Evolutionary conservation across 768 basidiomycete genomes (phyloP).

Genomic region (Amanita pseudoporphyria): DNA sequence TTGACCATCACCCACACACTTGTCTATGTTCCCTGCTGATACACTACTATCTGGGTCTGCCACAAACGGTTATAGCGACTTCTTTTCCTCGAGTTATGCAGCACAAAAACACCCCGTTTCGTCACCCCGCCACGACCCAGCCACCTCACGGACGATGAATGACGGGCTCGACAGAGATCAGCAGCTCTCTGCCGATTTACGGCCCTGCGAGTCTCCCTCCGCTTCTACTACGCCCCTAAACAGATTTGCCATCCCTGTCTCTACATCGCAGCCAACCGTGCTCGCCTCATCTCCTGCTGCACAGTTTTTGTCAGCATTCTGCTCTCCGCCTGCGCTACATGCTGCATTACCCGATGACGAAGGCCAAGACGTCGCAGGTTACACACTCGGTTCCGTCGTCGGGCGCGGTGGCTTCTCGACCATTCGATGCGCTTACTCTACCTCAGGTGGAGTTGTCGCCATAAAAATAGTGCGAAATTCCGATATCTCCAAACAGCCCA

Average conservation of each 20-base stretch:
- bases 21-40: slow-evolving; percentile 18
- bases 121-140: neutral
- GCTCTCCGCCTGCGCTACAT: slow-evolving; percentile 24
- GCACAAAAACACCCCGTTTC: neutral
- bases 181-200: slow-evolving; percentile 14
- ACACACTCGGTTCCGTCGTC: slow-evolving; percentile 65
- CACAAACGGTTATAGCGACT: slow-evolving; percentile 7
- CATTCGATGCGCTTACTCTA: slow-evolving; percentile 57
- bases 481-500: slow-evolving; percentile 41
- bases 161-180: slow-evolving; percentile 16
- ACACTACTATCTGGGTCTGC: slow-evolving; percentile 8
- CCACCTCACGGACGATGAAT: neutral
- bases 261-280: neutral
- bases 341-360: slow-evolving; percentile 48
- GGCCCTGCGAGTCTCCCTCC: slow-evolving; percentile 1
- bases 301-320: slow-evolving; percentile 62
- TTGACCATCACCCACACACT: slow-evolving; percentile 13
- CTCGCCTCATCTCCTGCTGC: slow-evolving; percentile 56
- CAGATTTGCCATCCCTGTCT: slow-evolving; percentile 8
- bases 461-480: slow-evolving; percentile 73
- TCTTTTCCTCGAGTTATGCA: slow-evolving; percentile 9
- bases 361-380: slow-evolving; percentile 59
- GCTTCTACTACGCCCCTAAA: slow-evolving; percentile 27
- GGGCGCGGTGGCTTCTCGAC: slow-evolving; percentile 78
- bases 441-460: slow-evolving; percentile 61